phyloP scores from a whole-genome alignment of 257 asterid species.

The Przewalskia tangutica region DNA sequence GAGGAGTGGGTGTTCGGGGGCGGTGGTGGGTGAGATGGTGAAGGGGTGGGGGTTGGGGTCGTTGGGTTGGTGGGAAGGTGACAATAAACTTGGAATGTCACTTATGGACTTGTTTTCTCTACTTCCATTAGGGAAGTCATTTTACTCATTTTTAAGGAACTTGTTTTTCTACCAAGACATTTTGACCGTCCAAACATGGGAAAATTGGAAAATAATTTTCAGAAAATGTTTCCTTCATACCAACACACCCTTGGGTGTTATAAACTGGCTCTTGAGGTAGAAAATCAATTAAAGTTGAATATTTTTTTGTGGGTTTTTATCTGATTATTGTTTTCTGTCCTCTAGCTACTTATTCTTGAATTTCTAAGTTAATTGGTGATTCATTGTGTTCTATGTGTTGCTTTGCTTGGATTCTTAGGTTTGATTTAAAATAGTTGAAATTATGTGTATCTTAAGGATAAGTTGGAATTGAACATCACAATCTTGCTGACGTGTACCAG shows the following conservation, averaged over 20 bases:
- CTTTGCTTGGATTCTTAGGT: background rate
- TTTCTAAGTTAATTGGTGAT: background rate
- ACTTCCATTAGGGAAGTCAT: too few relatives aligned
- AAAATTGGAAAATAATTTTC: too few relatives aligned
- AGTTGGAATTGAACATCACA: background rate
- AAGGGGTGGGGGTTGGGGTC: too few relatives aligned
- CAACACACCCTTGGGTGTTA: conserved; percentile 29
- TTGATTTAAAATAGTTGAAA: background rate
- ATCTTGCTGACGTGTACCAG: background rate
- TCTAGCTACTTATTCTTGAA: background rate
- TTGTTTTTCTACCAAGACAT: too few relatives aligned
- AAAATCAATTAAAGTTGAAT: background rate
- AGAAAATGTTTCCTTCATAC: too few relatives aligned
- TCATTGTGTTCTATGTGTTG: background rate
- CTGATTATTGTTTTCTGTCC: background rate
- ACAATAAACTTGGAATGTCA: too few relatives aligned
- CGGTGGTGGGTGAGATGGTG: too few relatives aligned
- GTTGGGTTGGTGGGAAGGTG: too few relatives aligned
- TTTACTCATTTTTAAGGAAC: too few relatives aligned
- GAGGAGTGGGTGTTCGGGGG: too few relatives aligned
- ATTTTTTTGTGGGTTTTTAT: background rate
- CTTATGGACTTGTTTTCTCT: too few relatives aligned
- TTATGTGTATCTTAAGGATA: background rate
- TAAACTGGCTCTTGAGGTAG: conserved; percentile 74
- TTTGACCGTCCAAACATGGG: too few relatives aligned